These are phyloP conservation scores for Cubamyces lactineus DNA, from an alignment of 768 basidiomycete genomes.

Conservation along the genomic window DNA sequence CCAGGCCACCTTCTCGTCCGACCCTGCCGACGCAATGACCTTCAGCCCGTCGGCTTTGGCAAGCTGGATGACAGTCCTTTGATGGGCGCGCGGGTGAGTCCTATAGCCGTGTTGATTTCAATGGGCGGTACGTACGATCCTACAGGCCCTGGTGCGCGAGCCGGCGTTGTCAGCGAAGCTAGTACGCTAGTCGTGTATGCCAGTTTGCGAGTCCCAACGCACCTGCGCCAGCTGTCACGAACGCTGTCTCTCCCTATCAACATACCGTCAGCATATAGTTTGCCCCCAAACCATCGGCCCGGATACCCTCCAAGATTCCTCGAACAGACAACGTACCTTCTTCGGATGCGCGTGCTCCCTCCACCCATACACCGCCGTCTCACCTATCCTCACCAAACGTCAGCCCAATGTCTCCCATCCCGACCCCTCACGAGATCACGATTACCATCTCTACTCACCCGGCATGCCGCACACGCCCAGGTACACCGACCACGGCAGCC, in stretches of 20 bases:
- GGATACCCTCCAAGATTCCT: slow-evolving; percentile 40
- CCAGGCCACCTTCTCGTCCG: slow-evolving; percentile 72
- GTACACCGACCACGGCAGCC: slow-evolving; percentile 52
- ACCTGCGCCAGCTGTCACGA: slow-evolving; percentile 51
- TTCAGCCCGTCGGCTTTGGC: slow-evolving; percentile 50
- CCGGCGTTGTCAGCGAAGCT: background rate
- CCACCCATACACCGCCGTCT: too few species aligned
- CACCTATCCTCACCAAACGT: too few species aligned
- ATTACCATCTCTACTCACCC: slow-evolving; percentile 20
- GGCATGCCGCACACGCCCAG: slow-evolving; percentile 54
- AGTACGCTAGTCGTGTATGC: too few species aligned
- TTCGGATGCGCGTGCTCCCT: too few species aligned
- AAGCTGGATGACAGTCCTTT: slow-evolving; percentile 42
- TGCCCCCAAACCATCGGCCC: too few species aligned
- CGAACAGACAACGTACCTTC: slow-evolving; percentile 8
- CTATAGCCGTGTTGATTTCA: background rate
- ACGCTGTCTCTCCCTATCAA: slow-evolving; percentile 48
- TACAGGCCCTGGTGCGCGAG: slow-evolving; percentile 44
- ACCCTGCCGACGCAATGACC: slow-evolving; percentile 73
- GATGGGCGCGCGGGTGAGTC: too few species aligned
- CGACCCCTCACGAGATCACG: too few species aligned
- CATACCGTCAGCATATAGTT: too few species aligned
- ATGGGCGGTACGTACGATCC: slow-evolving; percentile 51
- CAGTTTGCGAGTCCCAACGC: too few species aligned
- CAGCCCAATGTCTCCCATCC: too few species aligned